Evolutionary conservation across 1,284 basidiomycete genomes (phyloP).

Genomic region (Grifola frondosa): DNA sequence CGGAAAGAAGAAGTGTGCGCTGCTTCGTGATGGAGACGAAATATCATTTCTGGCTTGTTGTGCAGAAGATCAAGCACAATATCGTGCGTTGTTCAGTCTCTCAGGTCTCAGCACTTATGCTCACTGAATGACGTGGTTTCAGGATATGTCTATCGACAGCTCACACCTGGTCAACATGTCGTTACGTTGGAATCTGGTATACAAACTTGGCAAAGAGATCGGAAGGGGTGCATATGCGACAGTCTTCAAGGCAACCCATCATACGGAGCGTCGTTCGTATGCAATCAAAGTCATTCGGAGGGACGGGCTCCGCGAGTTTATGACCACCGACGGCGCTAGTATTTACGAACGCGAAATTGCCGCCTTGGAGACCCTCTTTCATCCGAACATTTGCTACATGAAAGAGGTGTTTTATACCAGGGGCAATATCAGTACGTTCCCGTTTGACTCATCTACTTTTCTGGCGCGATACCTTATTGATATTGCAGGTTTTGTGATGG

Average conservation of each 20-base stretch:
- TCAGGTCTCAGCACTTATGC: no score
- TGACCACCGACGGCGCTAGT: slow-evolving; percentile 1
- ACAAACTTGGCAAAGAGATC: no score
- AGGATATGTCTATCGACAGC: no score
- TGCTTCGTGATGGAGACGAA: slow-evolving; percentile 77
- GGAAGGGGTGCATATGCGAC: slow-evolving; percentile 80
- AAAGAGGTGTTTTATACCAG: slow-evolving; percentile 73
- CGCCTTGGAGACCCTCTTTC: slow-evolving; percentile 71
- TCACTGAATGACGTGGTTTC: no score
- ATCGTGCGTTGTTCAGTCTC: no score
- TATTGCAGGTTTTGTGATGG: slow-evolving; percentile 13
- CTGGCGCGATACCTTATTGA: background rate
- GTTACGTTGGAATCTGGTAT: no score
- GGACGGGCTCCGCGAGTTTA: slow-evolving; percentile 33
- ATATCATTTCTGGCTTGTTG: slow-evolving; percentile 68
- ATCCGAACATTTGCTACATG: slow-evolving; percentile 79
- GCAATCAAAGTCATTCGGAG: slow-evolving; percentile 75
- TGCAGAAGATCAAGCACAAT: slow-evolving; percentile 42
- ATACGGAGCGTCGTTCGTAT: slow-evolving; percentile 55
- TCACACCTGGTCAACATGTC: no score
- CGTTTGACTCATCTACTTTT: no score
- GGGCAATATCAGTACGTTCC: slow-evolving; percentile 58
- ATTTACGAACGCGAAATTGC: slow-evolving; percentile 77
- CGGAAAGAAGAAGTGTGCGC: slow-evolving; percentile 49
- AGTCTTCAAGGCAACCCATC: slow-evolving; percentile 67